A percentile compares a stretch with the other conserved stretches of the same genome.
Evolutionary conservation across 768 basidiomycete genomes (phyloP).

Genomic region (Cyclocybe cylindracea): DNA sequence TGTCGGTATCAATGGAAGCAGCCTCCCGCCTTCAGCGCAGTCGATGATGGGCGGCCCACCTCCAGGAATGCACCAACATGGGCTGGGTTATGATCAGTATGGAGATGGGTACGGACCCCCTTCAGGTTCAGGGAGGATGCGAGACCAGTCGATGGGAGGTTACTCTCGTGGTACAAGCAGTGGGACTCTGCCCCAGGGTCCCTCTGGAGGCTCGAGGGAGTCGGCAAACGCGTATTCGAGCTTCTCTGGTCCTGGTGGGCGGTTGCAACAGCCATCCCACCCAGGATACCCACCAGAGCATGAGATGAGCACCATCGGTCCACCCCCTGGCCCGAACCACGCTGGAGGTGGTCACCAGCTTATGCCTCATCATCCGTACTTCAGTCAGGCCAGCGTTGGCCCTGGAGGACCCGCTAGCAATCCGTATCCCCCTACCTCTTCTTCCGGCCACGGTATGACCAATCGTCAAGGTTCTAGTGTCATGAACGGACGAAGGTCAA

Average conservation of each 20-base stretch:
- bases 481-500: conserved; percentile 32
- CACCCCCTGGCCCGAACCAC: conserved; percentile 12
- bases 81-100: conserved; percentile 21
- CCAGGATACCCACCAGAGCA: conserved; percentile 22
- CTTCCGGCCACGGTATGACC: conserved; percentile 8
- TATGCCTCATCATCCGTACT: conserved; percentile 34
- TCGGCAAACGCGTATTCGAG: conserved; percentile 8
- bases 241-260: conserved; percentile 7
- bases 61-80: conserved; percentile 9
- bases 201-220: conserved; percentile 9
- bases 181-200: conserved; percentile 7
- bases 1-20: conserved; percentile 13
- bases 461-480: conserved; percentile 15
- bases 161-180: conserved; percentile 4
- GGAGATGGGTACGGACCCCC: conserved; percentile 8
- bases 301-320: conserved; percentile 22
- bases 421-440: conserved; percentile 12
- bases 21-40: conserved; percentile 6
- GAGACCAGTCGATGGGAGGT: conserved; percentile 9
- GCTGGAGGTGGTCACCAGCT: conserved; percentile 25
- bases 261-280: conserved; percentile 3
- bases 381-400: conserved; percentile 27
- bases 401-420: conserved; percentile 9
- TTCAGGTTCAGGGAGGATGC: conserved; percentile 9
- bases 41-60: conserved; percentile 16